Base-by-base conservation (phyloP, 2,329 filamentous ascomycete genomes). In the Aspergillus bombycis region DNA sequence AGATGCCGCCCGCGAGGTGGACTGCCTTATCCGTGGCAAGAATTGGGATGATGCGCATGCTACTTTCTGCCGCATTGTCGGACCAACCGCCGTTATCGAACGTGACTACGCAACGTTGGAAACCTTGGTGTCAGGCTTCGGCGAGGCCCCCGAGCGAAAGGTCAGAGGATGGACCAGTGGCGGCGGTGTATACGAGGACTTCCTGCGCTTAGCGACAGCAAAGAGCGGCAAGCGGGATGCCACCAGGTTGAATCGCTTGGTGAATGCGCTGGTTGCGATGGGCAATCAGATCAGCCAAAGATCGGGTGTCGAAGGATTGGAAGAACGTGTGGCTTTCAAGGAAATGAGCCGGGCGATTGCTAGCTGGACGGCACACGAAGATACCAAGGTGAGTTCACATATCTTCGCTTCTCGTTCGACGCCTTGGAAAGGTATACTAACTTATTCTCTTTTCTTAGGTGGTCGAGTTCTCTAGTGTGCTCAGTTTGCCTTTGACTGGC, bases 41-140 rank as follows among this genome's bases (percentile, higher is more conserved):
- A 88, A 91, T 48, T 91, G 89, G 77, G 84, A 88, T 34, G 92
- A 95, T 74, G 95, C 95, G 0, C 95, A 98, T 78, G 86, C 88
- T 32, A 92, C 94, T 1, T 89, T 99, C 60, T 87, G 91, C 64
- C 87, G 88, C 66, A 86, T 90, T 67, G 93, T 98, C 34, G 95
- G 92, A 0, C 95, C 95, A 0, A 84, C 85, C 32, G 88, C 92
- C 12, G 86, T 99, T 66, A 91, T 99, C 65, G 91, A 92, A 73
- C 89, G 90, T 50, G 90, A 97, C 75, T 94, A 92, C 71, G 84
- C 86, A 23, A 85, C 84, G 2, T 82, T 98, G 1, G 85, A 87
- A 46, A 81, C 85, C 36, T 82, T 97, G 45, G 85, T 98, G 43
- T 82, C 84, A 21, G 88, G 89, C 63, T 97, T 99, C 72, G 77